Evolutionary conservation across 208 protist genomes (phyloP).

Genomic region (Trypanosoma avium): DNA sequence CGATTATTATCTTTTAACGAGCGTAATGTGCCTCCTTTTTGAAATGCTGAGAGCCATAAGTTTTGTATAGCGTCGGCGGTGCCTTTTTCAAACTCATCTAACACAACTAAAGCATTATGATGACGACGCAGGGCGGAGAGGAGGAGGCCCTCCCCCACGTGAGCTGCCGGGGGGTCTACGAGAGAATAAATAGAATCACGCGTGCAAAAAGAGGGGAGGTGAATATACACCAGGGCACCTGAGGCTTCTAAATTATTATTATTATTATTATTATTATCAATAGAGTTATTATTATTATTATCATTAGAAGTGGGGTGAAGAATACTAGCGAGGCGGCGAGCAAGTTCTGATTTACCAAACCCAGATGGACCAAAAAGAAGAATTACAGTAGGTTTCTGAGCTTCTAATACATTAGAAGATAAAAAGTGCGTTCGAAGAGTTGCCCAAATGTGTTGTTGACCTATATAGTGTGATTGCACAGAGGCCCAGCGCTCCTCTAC

Average conservation of each 20-base stretch:
- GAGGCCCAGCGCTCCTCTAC: slow-evolving; percentile 42
- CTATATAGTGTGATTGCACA: slow-evolving; percentile 63
- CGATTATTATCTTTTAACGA: slow-evolving; percentile 76
- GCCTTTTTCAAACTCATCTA: slow-evolving; percentile 90
- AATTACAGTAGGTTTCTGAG: slow-evolving; percentile 77
- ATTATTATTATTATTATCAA: too few species aligned
- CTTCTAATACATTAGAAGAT: slow-evolving; percentile 56
- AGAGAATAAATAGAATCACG: slow-evolving; percentile 88
- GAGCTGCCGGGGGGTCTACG: slow-evolving; percentile 81
- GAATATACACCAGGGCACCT: slow-evolving; percentile 80
- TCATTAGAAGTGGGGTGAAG: too few species aligned
- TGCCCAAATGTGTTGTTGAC: slow-evolving; percentile 63
- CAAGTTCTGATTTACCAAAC: slow-evolving; percentile 85
- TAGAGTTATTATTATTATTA: too few species aligned
- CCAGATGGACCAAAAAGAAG: slow-evolving; percentile 85
- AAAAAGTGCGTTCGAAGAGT: slow-evolving; percentile 60
- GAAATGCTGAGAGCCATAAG: slow-evolving; percentile 87
- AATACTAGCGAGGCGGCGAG: slow-evolving; percentile 56
- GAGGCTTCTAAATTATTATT: slow-evolving; percentile 41
- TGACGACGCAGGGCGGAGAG: slow-evolving; percentile 69
- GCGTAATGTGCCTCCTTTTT: slow-evolving; percentile 80
- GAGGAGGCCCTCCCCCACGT: slow-evolving; percentile 80
- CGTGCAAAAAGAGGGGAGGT: slow-evolving; percentile 87
- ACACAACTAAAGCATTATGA: slow-evolving; percentile 74
- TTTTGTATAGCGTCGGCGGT: slow-evolving; percentile 80